phyloP scores from a whole-genome alignment of 495 filamentous ascomycete genomes.

The Penicillium tannophilum region DNA sequence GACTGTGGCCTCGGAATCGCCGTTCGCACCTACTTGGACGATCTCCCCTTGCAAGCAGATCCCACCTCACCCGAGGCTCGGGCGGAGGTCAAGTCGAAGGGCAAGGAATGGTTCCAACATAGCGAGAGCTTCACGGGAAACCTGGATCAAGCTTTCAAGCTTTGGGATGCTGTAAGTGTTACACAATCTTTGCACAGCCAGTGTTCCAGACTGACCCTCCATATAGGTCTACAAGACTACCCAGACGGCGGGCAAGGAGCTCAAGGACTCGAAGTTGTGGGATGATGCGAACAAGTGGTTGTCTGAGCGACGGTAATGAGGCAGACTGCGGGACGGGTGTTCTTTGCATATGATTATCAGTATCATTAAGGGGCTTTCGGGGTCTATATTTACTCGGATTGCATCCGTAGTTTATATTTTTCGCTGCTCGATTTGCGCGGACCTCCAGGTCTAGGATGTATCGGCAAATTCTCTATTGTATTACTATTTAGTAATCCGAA shows the following conservation, averaged over 20 bases:
- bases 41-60: conserved; percentile 58
- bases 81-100: conserved; percentile 61
- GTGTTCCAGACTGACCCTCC: conserved; percentile 15
- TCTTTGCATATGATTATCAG: conserved; percentile 21
- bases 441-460: conserved; percentile 7
- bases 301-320: conserved; percentile 46
- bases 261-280: conserved; percentile 65
- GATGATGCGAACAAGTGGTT: conserved; percentile 69
- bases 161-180: conserved; percentile 75
- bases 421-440: conserved; percentile 9
- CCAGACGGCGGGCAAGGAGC: conserved; percentile 62
- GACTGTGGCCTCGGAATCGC: conserved; percentile 88
- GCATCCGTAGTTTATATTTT: conserved; percentile 10
- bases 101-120: conserved; percentile 74
- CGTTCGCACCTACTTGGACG: conserved; percentile 90
- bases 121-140: conserved; percentile 75
- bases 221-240: conserved; percentile 64
- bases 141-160: conserved; percentile 74
- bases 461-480: conserved; percentile 26
- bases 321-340: not conserved
- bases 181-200: not conserved
- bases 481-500: conserved; percentile 32
- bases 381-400: conserved; percentile 17
- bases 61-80: conserved; percentile 61
- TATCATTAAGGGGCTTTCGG: conserved; percentile 17